phyloP scores from a whole-genome alignment of 306 rosid species.

The Hippophae rhamnoides region DNA sequence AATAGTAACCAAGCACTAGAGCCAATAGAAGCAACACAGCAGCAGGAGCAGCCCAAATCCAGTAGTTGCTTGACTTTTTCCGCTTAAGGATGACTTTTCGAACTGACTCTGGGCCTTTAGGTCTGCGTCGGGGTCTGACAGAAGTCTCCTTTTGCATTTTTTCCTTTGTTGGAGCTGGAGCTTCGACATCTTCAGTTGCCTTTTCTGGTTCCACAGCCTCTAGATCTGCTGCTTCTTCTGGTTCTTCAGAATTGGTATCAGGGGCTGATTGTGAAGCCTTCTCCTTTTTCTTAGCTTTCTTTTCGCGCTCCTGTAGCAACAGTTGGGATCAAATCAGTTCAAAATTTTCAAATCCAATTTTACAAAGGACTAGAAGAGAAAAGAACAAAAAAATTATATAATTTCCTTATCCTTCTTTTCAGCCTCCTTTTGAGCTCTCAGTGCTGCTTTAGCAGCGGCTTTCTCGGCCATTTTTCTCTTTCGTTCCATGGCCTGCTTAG shows the following conservation, averaged over 20 bases:
- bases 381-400: not conserved
- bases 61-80: conserved; percentile 52
- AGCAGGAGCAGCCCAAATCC: conserved; percentile 65
- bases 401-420: conserved; percentile 86
- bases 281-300: conserved; percentile 63
- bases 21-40: conserved; percentile 37
- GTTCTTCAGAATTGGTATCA: conserved; percentile 36
- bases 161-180: conserved; percentile 29
- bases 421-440: conserved; percentile 74
- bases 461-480: conserved; percentile 77
- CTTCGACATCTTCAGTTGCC: conserved; percentile 30
- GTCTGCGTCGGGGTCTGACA: conserved; percentile 43
- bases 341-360: not conserved
- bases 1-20: conserved; percentile 46
- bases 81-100: conserved; percentile 60
- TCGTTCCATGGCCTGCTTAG: conserved; percentile 80
- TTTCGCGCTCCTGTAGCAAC: conserved; percentile 66
- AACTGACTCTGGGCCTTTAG: conserved; percentile 39
- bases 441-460: conserved; percentile 72
- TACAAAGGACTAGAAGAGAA: not conserved
- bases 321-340: conserved; percentile 1
- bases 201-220: conserved; percentile 49
- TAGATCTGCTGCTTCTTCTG: conserved; percentile 20
- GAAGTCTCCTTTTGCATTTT: conserved; percentile 42
- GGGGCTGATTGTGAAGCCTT: conserved; percentile 33